Percentiles rank a stretch among this genome's conserved stretches.
Conservation (phyloP, 2,329 filamentous ascomycete genomes). For the Zelopaecilomyces penicillatus region DNA sequence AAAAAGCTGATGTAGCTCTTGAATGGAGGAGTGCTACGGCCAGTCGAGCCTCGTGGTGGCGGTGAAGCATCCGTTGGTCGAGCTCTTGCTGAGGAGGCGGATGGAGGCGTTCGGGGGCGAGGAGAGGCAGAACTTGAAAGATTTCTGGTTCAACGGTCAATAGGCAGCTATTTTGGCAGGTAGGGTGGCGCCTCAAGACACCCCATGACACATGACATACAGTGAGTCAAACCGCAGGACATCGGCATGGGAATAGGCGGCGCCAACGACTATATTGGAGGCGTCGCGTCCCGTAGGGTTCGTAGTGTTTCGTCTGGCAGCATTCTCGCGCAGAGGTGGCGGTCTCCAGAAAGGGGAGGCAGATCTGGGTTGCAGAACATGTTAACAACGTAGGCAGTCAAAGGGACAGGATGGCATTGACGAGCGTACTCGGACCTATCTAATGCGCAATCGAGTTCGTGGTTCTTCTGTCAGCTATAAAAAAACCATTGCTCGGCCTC, state of each 20-base stretch:
- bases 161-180: not conserved
- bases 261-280: constrained; percentile 73
- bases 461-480: constrained; percentile 18
- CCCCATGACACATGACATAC: constrained; percentile 38
- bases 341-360: constrained; percentile 82
- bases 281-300: constrained; percentile 39
- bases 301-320: constrained; percentile 40
- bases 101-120: constrained; percentile 68
- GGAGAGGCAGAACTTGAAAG: constrained; percentile 52
- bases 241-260: constrained; percentile 93
- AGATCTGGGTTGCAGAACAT: constrained; percentile 46
- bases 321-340: constrained; percentile 41
- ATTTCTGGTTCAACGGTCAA: constrained; percentile 36
- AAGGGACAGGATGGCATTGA: not conserved
- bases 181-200: not conserved
- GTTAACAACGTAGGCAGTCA: constrained; percentile 17
- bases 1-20: constrained; percentile 75
- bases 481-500: constrained; percentile 7
- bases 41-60: constrained; percentile 42
- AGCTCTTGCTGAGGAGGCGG: constrained; percentile 46
- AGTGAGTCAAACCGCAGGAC: constrained; percentile 79
- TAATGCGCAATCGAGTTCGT: constrained; percentile 21
- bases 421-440: constrained; percentile 57
- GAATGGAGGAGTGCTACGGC: constrained; percentile 54
- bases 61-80: constrained; percentile 45